Conservation (phyloP, 1,284 basidiomycete species). For the Heterobasidion occidentale region DNA sequence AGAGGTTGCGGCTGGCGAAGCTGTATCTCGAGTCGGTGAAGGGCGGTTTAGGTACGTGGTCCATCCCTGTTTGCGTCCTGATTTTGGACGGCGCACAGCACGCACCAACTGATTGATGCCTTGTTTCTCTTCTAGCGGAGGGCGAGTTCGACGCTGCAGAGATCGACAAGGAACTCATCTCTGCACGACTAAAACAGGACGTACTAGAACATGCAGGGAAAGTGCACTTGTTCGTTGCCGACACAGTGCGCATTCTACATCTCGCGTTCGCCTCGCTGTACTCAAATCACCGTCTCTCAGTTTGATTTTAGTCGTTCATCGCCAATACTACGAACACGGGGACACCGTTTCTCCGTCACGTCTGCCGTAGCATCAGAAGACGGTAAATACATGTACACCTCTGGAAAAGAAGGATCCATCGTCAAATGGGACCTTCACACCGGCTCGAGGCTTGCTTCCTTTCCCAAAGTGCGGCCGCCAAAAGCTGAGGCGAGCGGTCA, state of each 20-base stretch:
- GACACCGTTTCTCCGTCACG: constrained; percentile 74
- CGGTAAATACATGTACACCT: constrained; percentile 65
- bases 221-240: constrained; percentile 75
- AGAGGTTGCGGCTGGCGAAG: constrained; percentile 84
- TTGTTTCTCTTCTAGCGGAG: constrained; percentile 40
- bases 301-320: constrained; percentile 37
- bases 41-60: constrained; percentile 56
- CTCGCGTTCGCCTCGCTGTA: background rate
- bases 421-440: constrained; percentile 71
- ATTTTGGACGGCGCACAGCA: background rate
- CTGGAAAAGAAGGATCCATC: constrained; percentile 83
- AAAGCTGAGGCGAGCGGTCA: constrained; percentile 52
- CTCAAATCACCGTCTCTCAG: constrained; percentile 12
- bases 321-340: constrained; percentile 51
- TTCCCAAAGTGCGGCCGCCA: constrained; percentile 48
- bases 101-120: background rate
- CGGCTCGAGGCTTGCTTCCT: constrained; percentile 48
- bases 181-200: constrained; percentile 83
- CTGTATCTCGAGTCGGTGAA: constrained; percentile 86
- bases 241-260: constrained; percentile 39
- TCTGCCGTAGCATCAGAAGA: constrained; percentile 67
- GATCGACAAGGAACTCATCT: constrained; percentile 88
- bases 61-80: background rate
- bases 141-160: constrained; percentile 91
- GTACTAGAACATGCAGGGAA: constrained; percentile 81